Evolutionary conservation across 495 filamentous ascomycete genomes (phyloP).

Genomic region (Penicillium cinerascens): DNA sequence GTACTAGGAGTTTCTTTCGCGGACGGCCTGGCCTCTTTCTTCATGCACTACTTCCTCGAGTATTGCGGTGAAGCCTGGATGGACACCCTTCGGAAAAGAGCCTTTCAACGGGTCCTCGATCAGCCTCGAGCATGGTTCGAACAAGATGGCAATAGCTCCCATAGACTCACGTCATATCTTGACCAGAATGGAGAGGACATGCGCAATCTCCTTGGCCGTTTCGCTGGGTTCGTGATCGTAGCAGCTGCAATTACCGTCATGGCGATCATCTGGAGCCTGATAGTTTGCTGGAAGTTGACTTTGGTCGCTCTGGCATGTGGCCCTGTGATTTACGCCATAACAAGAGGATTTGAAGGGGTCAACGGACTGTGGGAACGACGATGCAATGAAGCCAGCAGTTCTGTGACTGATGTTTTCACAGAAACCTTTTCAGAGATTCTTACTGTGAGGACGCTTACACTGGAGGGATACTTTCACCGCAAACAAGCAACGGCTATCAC

Average conservation of each 20-base stretch:
- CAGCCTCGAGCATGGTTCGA: constrained; percentile 90
- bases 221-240: constrained; percentile 65
- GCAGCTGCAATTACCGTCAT: constrained; percentile 60
- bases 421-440: constrained; percentile 83
- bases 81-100: constrained; percentile 63
- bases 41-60: constrained; percentile 69
- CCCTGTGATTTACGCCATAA: constrained; percentile 65
- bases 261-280: constrained; percentile 69
- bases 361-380: constrained; percentile 68
- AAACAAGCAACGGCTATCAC: constrained; percentile 57
- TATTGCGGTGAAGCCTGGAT: constrained; percentile 74
- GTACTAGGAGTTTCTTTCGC: constrained; percentile 65
- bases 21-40: constrained; percentile 62
- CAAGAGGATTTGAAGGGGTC: constrained; percentile 56
- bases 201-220: constrained; percentile 74
- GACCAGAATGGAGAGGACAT: constrained; percentile 87
- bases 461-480: constrained; percentile 69
- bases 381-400: constrained; percentile 57
- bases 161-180: constrained; percentile 63
- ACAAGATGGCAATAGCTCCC: constrained; percentile 58
- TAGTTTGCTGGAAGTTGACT: constrained; percentile 77
- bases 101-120: constrained; percentile 65
- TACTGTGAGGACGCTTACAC: constrained; percentile 72
- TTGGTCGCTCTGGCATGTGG: constrained; percentile 66
- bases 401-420: constrained; percentile 56